Evolutionary conservation across 2,329 filamentous ascomycete species (phyloP), one percentile per base, ranked within the genome.

Genomic region (Drechslerella dactyloides): DNA sequence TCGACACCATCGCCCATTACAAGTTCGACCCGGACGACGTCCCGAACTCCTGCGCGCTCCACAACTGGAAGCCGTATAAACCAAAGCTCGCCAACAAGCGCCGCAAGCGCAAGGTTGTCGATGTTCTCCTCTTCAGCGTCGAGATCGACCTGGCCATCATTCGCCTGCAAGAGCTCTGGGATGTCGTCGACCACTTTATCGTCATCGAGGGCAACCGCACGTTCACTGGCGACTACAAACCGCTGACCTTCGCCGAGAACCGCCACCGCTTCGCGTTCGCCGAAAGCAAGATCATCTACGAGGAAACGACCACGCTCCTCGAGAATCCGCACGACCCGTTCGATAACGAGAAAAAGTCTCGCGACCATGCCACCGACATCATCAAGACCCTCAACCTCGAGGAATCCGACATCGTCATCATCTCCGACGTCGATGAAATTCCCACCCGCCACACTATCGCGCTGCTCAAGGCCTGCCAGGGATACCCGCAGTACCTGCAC

Each of bases 121-220:
- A 63, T 44, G 65, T 70, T 30, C 50, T 59, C 13, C 48, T 55
- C n/a, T 55, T 63, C 48, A 63, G 53, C 21, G 59, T 70, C 15
- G 59, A 63, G 46, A 46, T 70, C 53, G 65, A 70, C 21, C 46
- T 59, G n/a, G 59, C 65, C 7, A 63, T 63, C 8, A 63, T 70
- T 21, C 65, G 65, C 10, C 30, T 59, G 19, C 65, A 59, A 21
- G 65, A 70, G 21, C 58, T 63, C 27, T 63, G 54, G 59, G 59
- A 63, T 15, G 21, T 55, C 17, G 65, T 63, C n/a, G 65, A 63
- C 44, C 55, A 57, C 3, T 63, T 63, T 37, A 63, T 70, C 6
- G 59, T 63, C 6, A 70, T 70, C 13, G 65, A 70, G 44, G 66
- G 59, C 11, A 64, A 70, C 21, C 59, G 50, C 35, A 70, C 54